Evolutionary conservation across 2,329 filamentous ascomycete species (phyloP).

Genomic region (Claviceps arundinis): DNA sequence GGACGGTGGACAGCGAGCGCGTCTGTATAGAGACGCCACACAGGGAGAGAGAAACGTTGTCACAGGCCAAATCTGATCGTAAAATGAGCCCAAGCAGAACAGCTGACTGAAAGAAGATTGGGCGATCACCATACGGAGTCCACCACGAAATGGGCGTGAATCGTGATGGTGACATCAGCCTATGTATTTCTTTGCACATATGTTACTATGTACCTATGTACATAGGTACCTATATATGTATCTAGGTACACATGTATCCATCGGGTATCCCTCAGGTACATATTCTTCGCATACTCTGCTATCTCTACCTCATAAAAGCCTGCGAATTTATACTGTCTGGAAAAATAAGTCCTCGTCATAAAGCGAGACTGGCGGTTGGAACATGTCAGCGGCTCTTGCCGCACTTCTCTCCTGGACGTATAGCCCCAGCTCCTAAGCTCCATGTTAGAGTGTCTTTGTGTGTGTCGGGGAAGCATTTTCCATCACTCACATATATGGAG

Average conservation of each 20-base stretch:
- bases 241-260: too few species aligned
- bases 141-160: too few species aligned
- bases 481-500: constrained; percentile 73
- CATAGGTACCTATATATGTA: too few species aligned
- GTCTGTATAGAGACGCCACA: not conserved
- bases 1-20: not conserved
- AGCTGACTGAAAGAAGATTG: not conserved
- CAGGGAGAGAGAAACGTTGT: not conserved
- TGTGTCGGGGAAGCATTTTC: constrained; percentile 70
- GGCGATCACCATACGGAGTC: not conserved
- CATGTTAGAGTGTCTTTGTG: constrained; percentile 75
- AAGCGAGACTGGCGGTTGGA: constrained; percentile 67
- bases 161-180: too few species aligned
- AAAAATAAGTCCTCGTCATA: constrained; percentile 41
- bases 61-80: not conserved
- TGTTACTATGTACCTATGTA: too few species aligned
- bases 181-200: too few species aligned
- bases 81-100: not conserved
- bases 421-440: constrained; percentile 85
- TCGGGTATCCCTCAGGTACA: too few species aligned
- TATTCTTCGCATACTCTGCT: too few species aligned
- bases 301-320: too few species aligned
- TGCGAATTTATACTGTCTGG: too few species aligned
- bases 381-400: constrained; percentile 76
- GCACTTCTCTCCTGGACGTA: constrained; percentile 76